These are phyloP conservation scores for Asterella californica DNA, from an alignment of 225 moss, liverwort and hornwort genomes.

Conservation along the genomic window DNA sequence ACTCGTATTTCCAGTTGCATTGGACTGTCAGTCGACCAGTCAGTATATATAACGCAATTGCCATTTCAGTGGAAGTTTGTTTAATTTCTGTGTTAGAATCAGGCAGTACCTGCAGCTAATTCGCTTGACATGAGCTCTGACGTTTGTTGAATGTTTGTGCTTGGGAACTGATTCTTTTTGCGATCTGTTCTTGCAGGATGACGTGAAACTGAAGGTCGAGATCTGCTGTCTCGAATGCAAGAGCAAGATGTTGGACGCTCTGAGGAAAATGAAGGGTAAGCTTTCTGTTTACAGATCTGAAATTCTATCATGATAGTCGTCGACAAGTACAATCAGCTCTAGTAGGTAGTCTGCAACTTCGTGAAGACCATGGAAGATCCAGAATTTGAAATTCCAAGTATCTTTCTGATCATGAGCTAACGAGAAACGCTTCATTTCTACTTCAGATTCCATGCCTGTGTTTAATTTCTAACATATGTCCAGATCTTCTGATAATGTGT, in stretches of 20 bases:
- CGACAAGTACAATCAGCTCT: neutral
- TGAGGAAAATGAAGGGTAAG: slow-evolving; percentile 15
- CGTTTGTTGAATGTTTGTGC: no score
- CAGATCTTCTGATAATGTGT: neutral
- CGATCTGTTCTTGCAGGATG: slow-evolving; percentile 4
- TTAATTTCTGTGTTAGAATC: no score
- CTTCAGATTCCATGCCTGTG: neutral
- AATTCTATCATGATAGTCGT: neutral
- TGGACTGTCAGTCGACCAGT: neutral
- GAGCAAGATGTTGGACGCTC: slow-evolving; percentile 3
- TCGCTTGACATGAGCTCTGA: neutral
- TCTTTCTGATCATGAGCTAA: no score
- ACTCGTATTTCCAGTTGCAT: no score
- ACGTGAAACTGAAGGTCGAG: slow-evolving; percentile 18
- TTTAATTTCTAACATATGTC: neutral
- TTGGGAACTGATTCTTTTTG: neutral
- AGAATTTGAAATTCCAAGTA: no score
- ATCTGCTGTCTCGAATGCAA: slow-evolving; percentile 14
- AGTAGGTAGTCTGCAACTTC: neutral
- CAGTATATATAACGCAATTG: no score
- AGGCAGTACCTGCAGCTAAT: no score
- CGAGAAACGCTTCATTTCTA: neutral
- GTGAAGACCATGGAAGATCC: no score
- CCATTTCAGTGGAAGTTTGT: no score
- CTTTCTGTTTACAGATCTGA: neutral